Evolutionary conservation across 2,329 filamentous ascomycete genomes (phyloP), one percentile per base, ranked within the genome.

Genomic region (Trichoderma semiorbis): DNA sequence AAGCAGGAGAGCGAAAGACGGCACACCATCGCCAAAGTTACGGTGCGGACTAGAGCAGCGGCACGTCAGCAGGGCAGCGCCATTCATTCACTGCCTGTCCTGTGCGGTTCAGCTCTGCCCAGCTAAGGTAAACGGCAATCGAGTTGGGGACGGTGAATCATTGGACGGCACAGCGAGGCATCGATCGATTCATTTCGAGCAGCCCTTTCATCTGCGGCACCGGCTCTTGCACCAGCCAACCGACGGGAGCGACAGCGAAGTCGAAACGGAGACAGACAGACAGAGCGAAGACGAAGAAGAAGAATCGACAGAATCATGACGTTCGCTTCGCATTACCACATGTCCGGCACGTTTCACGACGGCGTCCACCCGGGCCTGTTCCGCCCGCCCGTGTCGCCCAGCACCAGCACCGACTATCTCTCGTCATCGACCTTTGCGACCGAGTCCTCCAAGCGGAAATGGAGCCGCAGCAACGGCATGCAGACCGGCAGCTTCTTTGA

Each of bases 281-380:
- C n/a, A 28, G 43, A 50, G 18, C 18, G 18, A 21, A 18, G 6
- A 14, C 4, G 16, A 43, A 43, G 16, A 60, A 24, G 47, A 24
- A 36, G 30, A 34, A 55, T n/a, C n/a, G 16, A 64, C 11, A 55
- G 21, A 26, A n/a, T 24, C 14, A 77, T 80, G 79, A 75, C 78
- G 1, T 75, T 79, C 60, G 75, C 78, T 24, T 75, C 79, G 24
- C 75, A 77, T 73, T 80, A 81, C 75, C 80, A 79, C 70, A 80
- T 82, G 78, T 80, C 80, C 18, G 80, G 80, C 53, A 74, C 78
- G 66, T 81, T 81, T 61, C 78, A 80, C 73, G 80, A 81, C 53
- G 78, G 80, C 75, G 78, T 84, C 39, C 83, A 85, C 74, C 81
- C 84, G 7, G 83, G 84, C 66, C 79, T 87, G 36, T 86, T 86